Evolutionary conservation across 2,329 filamentous ascomycete genomes (phyloP).

Genomic region (Penicillium aurantiogriseum): DNA sequence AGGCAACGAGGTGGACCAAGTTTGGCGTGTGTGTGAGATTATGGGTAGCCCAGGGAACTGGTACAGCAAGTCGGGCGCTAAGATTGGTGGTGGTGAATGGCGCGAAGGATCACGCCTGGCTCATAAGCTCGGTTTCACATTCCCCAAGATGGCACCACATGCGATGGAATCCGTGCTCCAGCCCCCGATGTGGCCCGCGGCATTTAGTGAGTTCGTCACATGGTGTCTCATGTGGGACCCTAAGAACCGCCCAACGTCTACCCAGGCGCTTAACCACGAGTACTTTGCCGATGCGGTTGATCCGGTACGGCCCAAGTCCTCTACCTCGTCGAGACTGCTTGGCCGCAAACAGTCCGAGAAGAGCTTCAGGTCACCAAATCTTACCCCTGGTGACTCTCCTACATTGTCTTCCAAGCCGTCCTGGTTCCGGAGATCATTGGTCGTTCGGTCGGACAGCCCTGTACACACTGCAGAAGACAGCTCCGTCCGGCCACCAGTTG

Average conservation of each 20-base stretch:
- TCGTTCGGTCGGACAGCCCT: constrained; percentile 70
- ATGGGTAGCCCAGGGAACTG: constrained; percentile 99
- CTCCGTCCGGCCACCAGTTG: constrained; percentile 42
- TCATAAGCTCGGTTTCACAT: constrained; percentile 95
- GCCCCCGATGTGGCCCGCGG: constrained; percentile 83
- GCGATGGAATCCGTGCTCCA: constrained; percentile 92
- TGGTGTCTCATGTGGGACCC: constrained; percentile 99
- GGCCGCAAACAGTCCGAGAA: constrained; percentile 89
- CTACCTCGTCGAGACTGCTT: constrained; percentile 70
- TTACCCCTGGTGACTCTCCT: constrained; percentile 60
- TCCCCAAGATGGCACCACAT: constrained; percentile 98
- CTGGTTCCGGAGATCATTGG: constrained; percentile 95
- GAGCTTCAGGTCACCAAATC: constrained; percentile 59
- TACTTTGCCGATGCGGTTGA: constrained; percentile 93
- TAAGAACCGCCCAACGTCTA: constrained; percentile 83
- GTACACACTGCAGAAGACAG: constrained; percentile 55
- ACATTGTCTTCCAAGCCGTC: constrained; percentile 77
- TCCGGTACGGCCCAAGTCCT: constrained; percentile 87
- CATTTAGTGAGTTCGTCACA: constrained; percentile 88
- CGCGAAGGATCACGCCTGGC: constrained; percentile 89
- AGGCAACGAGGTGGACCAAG: constrained; percentile 97
- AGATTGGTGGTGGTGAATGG: constrained; percentile 95
- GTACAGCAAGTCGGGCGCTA: constrained; percentile 86
- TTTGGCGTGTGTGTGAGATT: constrained; percentile 98
- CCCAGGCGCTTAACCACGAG: constrained; percentile 90